Base-by-base conservation (phyloP, 2,329 filamentous ascomycete genomes). In the Paraphoma sp. region DNA sequence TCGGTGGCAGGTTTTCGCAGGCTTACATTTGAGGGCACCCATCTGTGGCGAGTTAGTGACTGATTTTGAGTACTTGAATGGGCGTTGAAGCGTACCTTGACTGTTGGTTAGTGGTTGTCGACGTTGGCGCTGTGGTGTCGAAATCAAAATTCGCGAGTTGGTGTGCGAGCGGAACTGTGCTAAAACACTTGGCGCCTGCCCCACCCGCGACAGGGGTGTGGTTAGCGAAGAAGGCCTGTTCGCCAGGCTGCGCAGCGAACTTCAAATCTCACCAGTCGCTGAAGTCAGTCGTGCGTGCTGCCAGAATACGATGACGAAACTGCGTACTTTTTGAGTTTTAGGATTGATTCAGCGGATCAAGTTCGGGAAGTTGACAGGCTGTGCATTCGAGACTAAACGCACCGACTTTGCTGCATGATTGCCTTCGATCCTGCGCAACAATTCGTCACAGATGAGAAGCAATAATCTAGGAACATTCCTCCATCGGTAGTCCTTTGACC, bases 11-110 rank as follows among this genome's bases (percentile, higher is more conserved):
- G 16, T 47, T 9, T 28, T 18, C 43, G 62, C 36, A 44, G 47
- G 56, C 67, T 59, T 66, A 72, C 69, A 99, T 87, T 99, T 99
- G 84, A 97, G 92, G 87, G 94, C 94, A 91, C 95, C 95, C 95
- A 97, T 97, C 88, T 94, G 65, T 63, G 43, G 36, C 44, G 53
- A 41, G 63, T 73, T 60, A 72, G 69, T 66, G 48, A 48, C 45
- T 48, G 33, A 47, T 28, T 33, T 57, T 48, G 17, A 51, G 46
- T 11, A 14, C 42, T 43, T 38, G 36, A 16, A 29, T 45, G 41
- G 41, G 51, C 7, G 45, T n/a, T 40, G 44, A 42, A 38, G 51
- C 58, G 48, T 69, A 74, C 71, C 71, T 75, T 76, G 70, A 65
- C 72, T 74, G 71, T 64, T 73, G 59, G 72, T 73, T 70, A 68